phyloP scores from a whole-genome alignment of 176 grass and related monocot species.

The Neostapfia colusana region DNA sequence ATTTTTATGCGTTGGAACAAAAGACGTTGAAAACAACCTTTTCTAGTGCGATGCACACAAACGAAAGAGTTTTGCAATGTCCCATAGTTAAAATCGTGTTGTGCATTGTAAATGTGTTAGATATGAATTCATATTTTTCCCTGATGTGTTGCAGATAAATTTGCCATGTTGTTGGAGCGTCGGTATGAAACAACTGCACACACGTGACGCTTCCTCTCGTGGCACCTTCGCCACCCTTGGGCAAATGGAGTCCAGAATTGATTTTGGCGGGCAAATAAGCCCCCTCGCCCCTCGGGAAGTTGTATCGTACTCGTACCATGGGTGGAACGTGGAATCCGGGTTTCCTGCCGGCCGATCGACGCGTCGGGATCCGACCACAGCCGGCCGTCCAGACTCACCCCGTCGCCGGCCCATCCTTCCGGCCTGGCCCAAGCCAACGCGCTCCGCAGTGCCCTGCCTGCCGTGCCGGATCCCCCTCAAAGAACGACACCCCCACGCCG shows the following conservation, averaged over 20 bases:
- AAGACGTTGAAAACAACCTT: no score
- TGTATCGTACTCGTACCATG: constrained; percentile 21
- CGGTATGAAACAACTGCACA: not conserved
- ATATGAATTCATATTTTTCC: no score
- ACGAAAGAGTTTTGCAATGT: no score
- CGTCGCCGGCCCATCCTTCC: constrained; percentile 48
- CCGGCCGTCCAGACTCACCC: constrained; percentile 24
- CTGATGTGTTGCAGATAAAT: no score
- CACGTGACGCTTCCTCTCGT: not conserved
- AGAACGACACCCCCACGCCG: constrained; percentile 51
- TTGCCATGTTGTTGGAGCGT: no score
- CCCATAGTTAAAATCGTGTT: no score
- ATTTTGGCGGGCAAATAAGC: constrained; percentile 9
- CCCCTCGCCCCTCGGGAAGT: not conserved
- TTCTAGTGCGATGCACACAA: no score
- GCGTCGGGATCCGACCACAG: constrained; percentile 37
- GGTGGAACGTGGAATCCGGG: constrained; percentile 42
- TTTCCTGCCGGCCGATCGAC: constrained; percentile 57
- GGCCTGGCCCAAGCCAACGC: constrained; percentile 54
- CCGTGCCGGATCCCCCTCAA: constrained; percentile 50
- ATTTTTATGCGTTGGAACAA: no score
- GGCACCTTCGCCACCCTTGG: not conserved
- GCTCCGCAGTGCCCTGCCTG: constrained; percentile 17
- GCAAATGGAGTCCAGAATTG: not conserved
- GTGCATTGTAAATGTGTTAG: no score